Conservation (phyloP, 2,329 filamentous ascomycete species). For the Neocatenulostroma microsporum region DNA sequence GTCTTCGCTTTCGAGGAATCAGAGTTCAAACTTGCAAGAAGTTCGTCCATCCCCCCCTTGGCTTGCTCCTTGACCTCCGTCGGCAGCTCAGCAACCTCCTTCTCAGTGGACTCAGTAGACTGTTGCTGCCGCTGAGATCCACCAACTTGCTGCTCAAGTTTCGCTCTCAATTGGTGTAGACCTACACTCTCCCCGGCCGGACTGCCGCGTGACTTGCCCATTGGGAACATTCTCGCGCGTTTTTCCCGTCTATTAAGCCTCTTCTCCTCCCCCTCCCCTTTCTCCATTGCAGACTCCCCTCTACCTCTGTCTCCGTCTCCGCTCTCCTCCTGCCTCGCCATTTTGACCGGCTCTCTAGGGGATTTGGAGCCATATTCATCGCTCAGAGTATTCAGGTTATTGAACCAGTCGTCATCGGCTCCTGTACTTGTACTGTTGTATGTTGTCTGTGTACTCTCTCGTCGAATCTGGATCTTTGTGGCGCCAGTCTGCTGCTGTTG, state of each 20-base stretch:
- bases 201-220: no score
- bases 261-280: neutral
- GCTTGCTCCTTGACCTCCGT: no score
- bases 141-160: no score
- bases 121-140: no score
- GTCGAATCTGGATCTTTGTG: slow-evolving; percentile 1
- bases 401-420: slow-evolving; percentile 3
- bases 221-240: neutral
- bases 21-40: no score
- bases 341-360: neutral
- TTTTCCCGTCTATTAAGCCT: neutral
- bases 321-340: neutral
- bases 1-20: no score
- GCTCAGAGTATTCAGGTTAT: neutral
- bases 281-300: neutral
- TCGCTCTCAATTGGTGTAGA: no score
- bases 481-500: neutral
- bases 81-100: no score
- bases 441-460: neutral
- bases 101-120: no score
- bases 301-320: neutral
- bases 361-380: neutral
- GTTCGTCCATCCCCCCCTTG: no score
- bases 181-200: no score
- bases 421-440: neutral